Conservation (phyloP, 2,329 filamentous ascomycete genomes). For the Ceratocystis papillata region DNA sequence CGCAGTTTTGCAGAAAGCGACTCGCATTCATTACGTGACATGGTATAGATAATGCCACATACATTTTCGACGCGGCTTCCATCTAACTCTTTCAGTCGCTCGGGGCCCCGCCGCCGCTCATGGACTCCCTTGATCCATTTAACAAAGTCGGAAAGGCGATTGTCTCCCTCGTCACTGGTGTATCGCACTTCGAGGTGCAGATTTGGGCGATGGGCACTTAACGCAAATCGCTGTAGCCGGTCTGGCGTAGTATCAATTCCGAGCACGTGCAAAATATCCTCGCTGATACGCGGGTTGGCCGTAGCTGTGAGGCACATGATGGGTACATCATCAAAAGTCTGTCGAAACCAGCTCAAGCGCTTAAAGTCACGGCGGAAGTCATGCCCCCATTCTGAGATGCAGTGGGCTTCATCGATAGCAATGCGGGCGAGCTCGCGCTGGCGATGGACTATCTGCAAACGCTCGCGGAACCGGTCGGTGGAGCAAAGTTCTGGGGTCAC, state of each 20-base stretch:
- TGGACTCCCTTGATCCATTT: slow-evolving; percentile 66
- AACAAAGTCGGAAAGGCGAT: slow-evolving; percentile 62
- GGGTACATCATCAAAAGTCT: slow-evolving; percentile 70
- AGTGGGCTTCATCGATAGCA: slow-evolving; percentile 90
- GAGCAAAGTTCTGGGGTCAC: slow-evolving; percentile 87
- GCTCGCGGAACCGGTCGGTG: slow-evolving; percentile 62
- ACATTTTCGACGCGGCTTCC: slow-evolving; percentile 52
- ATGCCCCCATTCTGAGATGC: slow-evolving; percentile 96
- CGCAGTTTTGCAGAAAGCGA: slow-evolving; percentile 55
- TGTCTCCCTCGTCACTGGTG: slow-evolving; percentile 62
- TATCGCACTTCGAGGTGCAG: slow-evolving; percentile 85
- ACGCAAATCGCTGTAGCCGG: slow-evolving; percentile 62
- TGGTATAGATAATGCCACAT: slow-evolving; percentile 69
- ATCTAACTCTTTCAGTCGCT: slow-evolving; percentile 49
- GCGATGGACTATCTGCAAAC: slow-evolving; percentile 59
- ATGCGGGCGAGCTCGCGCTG: slow-evolving; percentile 80
- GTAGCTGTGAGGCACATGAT: slow-evolving; percentile 91
- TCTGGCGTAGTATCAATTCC: slow-evolving; percentile 50
- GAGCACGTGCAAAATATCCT: slow-evolving; percentile 71
- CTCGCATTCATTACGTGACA: slow-evolving; percentile 65
- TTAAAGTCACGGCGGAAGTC: slow-evolving; percentile 94
- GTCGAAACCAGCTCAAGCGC: slow-evolving; percentile 72
- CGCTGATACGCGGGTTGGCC: slow-evolving; percentile 66
- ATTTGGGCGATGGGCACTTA: slow-evolving; percentile 73
- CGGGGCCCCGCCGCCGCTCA: slow-evolving; percentile 50